Percentiles rank a stretch among this genome's conserved stretches.
Evolutionary conservation across 768 basidiomycete species (phyloP).

Genomic region (Tubosaeta sp.): DNA sequence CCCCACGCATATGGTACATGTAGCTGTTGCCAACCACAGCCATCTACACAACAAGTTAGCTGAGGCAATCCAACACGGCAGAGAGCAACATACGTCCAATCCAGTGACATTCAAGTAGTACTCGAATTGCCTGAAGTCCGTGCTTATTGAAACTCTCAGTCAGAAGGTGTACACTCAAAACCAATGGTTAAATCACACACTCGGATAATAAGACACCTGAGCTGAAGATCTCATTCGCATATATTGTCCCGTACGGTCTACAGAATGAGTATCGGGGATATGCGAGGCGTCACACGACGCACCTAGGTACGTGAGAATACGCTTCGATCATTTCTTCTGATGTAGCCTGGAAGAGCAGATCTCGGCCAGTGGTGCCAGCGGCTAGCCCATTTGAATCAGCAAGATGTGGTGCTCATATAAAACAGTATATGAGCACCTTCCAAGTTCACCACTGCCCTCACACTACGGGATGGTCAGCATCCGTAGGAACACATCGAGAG

Average conservation of each 20-base stretch:
- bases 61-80: background rate
- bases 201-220: slow-evolving; percentile 89
- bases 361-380: slow-evolving; percentile 82
- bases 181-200: slow-evolving; percentile 39
- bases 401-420: background rate
- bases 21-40: slow-evolving; percentile 91
- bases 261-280: background rate
- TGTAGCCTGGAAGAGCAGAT: slow-evolving; percentile 93
- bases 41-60: slow-evolving; percentile 50
- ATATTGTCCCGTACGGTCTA: slow-evolving; percentile 83
- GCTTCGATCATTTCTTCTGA: slow-evolving; percentile 93
- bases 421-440: slow-evolving; percentile 51
- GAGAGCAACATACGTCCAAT: slow-evolving; percentile 59
- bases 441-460: slow-evolving; percentile 84
- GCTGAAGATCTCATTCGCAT: slow-evolving; percentile 90
- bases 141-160: slow-evolving; percentile 43
- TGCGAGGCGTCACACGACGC: slow-evolving; percentile 1
- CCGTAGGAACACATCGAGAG: background rate
- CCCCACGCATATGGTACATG: slow-evolving; percentile 90
- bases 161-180: slow-evolving; percentile 3
- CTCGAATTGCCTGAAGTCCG: slow-evolving; percentile 94
- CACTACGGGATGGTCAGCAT: slow-evolving; percentile 37
- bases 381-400: slow-evolving; percentile 39
- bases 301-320: slow-evolving; percentile 81
- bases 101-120: slow-evolving; percentile 87